Evolutionary conservation across 345 rosid species (phyloP), one percentile per base, ranked within the genome.

Genomic region (Clarkia xantiana): DNA sequence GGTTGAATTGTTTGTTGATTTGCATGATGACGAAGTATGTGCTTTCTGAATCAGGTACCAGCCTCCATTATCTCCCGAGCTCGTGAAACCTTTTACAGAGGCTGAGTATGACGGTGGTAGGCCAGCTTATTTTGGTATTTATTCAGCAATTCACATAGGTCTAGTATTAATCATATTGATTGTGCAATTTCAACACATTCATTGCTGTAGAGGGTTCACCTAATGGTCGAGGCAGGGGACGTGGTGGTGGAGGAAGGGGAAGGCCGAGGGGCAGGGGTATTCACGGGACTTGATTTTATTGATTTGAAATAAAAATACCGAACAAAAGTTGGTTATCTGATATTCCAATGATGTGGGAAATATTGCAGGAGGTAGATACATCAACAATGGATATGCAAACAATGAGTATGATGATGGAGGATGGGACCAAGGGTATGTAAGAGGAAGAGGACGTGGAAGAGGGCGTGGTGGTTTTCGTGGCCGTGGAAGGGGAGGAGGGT

Each of bases 361-460:
- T 13, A 52, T 39, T 66, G 19, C 72, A 84, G 98, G 88, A 52
- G 78, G 84, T 73, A 80, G 86, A 18, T 81, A 55, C 59, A 44
- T 44, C 16, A 42, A 71, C 48, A 73, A 81, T 71, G 84, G 86
- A 23, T 81, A 55, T 57, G 73, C 71, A 62, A 53, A 53, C 47
- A 14, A 46, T 40, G 96, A 84, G 48, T 74, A 76, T 60, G 94
- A 81, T 45, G 89, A 91, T 64, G 96, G 89, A 46, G 89, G 74
- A 46, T 70, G 66, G 70, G 94, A 91, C 44, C 82, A 72, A 64
- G 84, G 77, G 42, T 75, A 74, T 63, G 54, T 70, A 52, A 72
- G 94, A 59, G 96, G 90, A 42, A 78, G 98, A 63, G 85, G 93
- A 43, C 76, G 94, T 40, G 96, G 96, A 16, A 81, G 96, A 72